Conservation (phyloP, 495 filamentous ascomycete genomes). For the Diplogelasinospora grovesii region DNA sequence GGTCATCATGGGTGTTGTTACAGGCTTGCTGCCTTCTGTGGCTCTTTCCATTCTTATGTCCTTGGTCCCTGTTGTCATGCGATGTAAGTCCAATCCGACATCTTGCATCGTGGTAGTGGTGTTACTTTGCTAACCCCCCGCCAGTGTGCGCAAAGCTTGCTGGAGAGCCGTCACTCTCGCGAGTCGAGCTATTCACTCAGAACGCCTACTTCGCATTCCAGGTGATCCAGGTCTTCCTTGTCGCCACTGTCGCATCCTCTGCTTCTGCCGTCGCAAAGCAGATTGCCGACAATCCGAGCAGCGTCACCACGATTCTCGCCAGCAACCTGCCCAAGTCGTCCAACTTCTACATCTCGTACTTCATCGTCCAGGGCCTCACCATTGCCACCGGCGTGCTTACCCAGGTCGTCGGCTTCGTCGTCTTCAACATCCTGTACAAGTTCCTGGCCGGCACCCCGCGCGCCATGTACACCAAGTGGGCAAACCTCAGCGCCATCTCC, state of each 20-base stretch:
- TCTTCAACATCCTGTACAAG: slow-evolving; percentile 73
- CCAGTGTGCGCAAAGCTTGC: slow-evolving; percentile 64
- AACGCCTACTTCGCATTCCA: slow-evolving; percentile 95
- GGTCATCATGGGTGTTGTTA: slow-evolving; percentile 71
- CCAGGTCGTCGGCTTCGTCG: slow-evolving; percentile 68
- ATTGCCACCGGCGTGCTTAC: slow-evolving; percentile 69
- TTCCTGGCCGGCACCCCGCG: slow-evolving; percentile 51
- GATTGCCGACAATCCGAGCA: slow-evolving; percentile 58
- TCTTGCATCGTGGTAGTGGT: neutral
- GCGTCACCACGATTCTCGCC: slow-evolving; percentile 60
- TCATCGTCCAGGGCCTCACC: slow-evolving; percentile 88
- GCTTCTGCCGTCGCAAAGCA: slow-evolving; percentile 57
- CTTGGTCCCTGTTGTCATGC: slow-evolving; percentile 78
- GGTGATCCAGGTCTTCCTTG: slow-evolving; percentile 89
- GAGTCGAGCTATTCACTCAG: slow-evolving; percentile 80
- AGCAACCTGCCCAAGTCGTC: slow-evolving; percentile 70
- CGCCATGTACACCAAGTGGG: slow-evolving; percentile 54
- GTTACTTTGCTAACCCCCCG: slow-evolving; percentile 9
- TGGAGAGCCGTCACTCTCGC: slow-evolving; percentile 69
- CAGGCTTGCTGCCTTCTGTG: slow-evolving; percentile 75
- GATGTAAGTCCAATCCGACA: slow-evolving; percentile 29
- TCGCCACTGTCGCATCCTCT: slow-evolving; percentile 72
- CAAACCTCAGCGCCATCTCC: slow-evolving; percentile 54
- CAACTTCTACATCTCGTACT: slow-evolving; percentile 94
- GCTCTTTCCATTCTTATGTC: slow-evolving; percentile 83